Evolutionary conservation across 495 filamentous ascomycete species (phyloP).

Genomic region (Xylaria venustula): DNA sequence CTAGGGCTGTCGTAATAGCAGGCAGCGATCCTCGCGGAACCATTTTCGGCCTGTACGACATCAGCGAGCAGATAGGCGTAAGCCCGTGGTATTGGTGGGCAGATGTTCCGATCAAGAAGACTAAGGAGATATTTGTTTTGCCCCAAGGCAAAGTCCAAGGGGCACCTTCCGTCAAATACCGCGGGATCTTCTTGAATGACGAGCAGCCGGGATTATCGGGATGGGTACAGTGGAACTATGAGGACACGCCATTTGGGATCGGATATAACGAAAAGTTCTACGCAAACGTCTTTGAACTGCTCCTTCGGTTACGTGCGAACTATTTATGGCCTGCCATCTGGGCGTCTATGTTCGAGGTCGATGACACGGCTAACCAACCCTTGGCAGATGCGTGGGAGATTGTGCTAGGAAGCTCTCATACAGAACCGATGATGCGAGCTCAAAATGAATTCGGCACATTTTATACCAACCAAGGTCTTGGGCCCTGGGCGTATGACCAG

Average conservation of each 20-base stretch:
- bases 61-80: slow-evolving; percentile 75
- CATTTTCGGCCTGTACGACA: slow-evolving; percentile 71
- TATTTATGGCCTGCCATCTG: slow-evolving; percentile 75
- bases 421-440: slow-evolving; percentile 70
- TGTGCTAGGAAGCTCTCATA: slow-evolving; percentile 70
- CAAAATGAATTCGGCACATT: slow-evolving; percentile 68
- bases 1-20: slow-evolving; percentile 64
- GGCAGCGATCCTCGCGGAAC: slow-evolving; percentile 68
- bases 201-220: slow-evolving; percentile 70
- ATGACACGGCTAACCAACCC: slow-evolving; percentile 65
- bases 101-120: slow-evolving; percentile 58
- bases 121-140: slow-evolving; percentile 51
- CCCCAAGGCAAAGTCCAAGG: slow-evolving; percentile 55
- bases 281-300: slow-evolving; percentile 66
- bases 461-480: slow-evolving; percentile 36
- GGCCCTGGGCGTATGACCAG: slow-evolving; percentile 65
- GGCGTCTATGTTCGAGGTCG: slow-evolving; percentile 68
- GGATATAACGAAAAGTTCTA: slow-evolving; percentile 66
- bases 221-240: slow-evolving; percentile 57
- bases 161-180: slow-evolving; percentile 67
- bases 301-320: slow-evolving; percentile 68
- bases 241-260: slow-evolving; percentile 50
- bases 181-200: slow-evolving; percentile 79
- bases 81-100: slow-evolving; percentile 79
- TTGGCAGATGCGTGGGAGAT: slow-evolving; percentile 71